phyloP scores from a whole-genome alignment of 1,139 yeast genomes.

The Hyphopichia khmerensis region DNA sequence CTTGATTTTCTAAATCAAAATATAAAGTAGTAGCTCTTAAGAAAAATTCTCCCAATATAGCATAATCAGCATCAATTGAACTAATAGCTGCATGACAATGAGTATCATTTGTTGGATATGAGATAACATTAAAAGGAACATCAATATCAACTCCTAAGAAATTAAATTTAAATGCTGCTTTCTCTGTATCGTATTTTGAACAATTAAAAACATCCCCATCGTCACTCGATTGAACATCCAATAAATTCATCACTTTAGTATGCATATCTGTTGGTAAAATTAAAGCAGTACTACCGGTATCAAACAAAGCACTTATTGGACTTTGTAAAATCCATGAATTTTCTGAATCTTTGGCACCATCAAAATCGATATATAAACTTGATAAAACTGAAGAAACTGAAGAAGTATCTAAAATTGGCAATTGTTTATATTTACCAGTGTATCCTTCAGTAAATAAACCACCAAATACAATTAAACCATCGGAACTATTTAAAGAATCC shows the following conservation, averaged over 20 bases:
- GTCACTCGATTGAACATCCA: background rate
- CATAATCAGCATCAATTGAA: constrained; percentile 3
- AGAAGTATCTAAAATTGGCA: constrained; percentile 2
- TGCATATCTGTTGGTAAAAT: constrained; percentile 4
- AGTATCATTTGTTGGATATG: constrained; percentile 1
- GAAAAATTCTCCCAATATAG: constrained; percentile 5
- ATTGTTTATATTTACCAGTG: constrained; percentile 11
- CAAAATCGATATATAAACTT: constrained; percentile 1
- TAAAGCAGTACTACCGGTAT: constrained; percentile 4
- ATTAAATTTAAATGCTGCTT: constrained; percentile 3
- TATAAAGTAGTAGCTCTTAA: constrained; percentile 3
- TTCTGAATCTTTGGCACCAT: background rate
- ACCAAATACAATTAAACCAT: constrained; percentile 22
- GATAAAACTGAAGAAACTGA: constrained; percentile 5
- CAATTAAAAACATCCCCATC: constrained; percentile 3
- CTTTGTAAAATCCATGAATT: constrained; percentile 4
- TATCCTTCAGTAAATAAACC: constrained; percentile 22
- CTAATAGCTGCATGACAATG: constrained; percentile 3
- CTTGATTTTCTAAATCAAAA: constrained; percentile 4
- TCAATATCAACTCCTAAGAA: constrained; percentile 4
- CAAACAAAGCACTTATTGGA: constrained; percentile 5
- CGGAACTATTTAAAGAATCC: constrained; percentile 7
- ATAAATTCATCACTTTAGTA: background rate
- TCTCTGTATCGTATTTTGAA: background rate
- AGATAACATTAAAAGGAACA: constrained; percentile 1